Percentiles rank a stretch among this genome's conserved stretches.
Evolutionary conservation across 345 rosid genomes (phyloP).

Genomic region (Pseudoturritis turrita): DNA sequence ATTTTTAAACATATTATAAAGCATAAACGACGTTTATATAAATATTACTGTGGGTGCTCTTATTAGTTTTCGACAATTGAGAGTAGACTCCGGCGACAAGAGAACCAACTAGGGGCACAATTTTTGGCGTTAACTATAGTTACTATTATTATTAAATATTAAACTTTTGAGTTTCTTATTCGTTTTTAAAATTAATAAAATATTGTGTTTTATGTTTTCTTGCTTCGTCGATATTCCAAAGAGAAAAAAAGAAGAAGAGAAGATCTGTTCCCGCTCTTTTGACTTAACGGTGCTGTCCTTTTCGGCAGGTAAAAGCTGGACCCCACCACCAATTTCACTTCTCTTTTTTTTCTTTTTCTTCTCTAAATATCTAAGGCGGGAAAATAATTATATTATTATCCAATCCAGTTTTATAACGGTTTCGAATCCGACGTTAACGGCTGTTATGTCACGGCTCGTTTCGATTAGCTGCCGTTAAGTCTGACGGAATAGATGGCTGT

Average conservation of each 20-base stretch:
- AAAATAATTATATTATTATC: neutral
- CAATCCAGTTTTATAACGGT: conserved; percentile 7
- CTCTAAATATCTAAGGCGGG: conserved; percentile 23
- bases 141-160: neutral
- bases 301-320: conserved; percentile 28
- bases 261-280: conserved; percentile 39
- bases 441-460: conserved; percentile 10
- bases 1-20: neutral
- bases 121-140: neutral
- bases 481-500: conserved; percentile 1
- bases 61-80: conserved; percentile 7
- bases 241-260: neutral
- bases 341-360: neutral
- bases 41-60: neutral
- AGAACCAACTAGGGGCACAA: conserved; percentile 22
- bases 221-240: neutral
- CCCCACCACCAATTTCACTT: conserved; percentile 28
- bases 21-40: neutral
- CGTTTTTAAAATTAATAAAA: neutral
- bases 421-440: conserved; percentile 21
- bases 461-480: neutral
- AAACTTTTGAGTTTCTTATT: conserved; percentile 5
- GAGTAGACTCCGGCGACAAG: conserved; percentile 32
- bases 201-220: neutral
- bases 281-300: conserved; percentile 39